Conservation (phyloP, 1,284 basidiomycete species). For the Pyrrhoderma lamaoense region DNA sequence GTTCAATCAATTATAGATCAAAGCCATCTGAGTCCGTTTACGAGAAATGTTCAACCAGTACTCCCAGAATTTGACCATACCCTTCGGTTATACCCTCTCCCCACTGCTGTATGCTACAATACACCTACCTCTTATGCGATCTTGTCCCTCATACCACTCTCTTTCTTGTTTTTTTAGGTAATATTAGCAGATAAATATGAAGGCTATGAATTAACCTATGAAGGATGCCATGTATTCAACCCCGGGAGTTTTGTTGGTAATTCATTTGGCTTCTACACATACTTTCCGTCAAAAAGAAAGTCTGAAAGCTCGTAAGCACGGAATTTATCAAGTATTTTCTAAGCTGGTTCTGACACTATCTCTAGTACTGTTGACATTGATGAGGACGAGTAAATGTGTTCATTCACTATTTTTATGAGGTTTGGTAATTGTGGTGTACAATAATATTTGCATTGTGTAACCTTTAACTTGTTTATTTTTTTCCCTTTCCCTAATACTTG, state of each 20-base stretch:
- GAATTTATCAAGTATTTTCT: background rate
- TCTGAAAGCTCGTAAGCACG: constrained; percentile 64
- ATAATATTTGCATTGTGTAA: too few species aligned
- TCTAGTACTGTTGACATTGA: constrained; percentile 13
- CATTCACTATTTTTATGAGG: too few species aligned
- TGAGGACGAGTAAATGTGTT: constrained; percentile 4
- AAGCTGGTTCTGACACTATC: background rate
- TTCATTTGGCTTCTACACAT: constrained; percentile 80
- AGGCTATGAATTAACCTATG: constrained; percentile 93
- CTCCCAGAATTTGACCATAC: constrained; percentile 91
- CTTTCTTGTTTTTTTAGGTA: constrained; percentile 43
- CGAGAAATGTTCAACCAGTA: constrained; percentile 78
- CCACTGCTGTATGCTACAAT: constrained; percentile 64
- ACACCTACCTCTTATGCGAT: background rate
- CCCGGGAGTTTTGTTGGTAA: constrained; percentile 84
- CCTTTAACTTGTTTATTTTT: too few species aligned
- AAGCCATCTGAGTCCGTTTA: constrained; percentile 83
- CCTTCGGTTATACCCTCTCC: constrained; percentile 90
- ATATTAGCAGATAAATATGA: constrained; percentile 98
- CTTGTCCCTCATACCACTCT: constrained; percentile 12
- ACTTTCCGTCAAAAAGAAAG: constrained; percentile 69
- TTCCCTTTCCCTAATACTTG: too few species aligned
- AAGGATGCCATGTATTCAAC: constrained; percentile 98
- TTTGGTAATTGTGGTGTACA: too few species aligned
- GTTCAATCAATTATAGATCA: constrained; percentile 93